phyloP scores from a whole-genome alignment of 345 rosid genomes.

The Camelina laxa region DNA sequence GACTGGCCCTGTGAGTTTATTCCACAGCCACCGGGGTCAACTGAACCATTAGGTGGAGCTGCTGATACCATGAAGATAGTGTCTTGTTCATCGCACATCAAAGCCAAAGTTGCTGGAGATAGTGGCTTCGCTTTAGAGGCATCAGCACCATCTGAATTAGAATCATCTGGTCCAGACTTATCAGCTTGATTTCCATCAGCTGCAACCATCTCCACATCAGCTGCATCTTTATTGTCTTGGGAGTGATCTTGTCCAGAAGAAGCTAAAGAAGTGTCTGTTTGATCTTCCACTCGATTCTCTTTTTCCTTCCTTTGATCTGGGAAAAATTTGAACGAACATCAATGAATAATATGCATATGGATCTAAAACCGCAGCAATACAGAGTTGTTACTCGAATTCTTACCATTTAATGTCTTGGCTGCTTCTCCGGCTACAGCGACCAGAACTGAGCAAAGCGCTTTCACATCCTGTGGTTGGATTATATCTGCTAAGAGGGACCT shows the following conservation, averaged over 20 bases:
- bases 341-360: neutral
- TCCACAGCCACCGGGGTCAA: constrained; percentile 53
- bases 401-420: constrained; percentile 82
- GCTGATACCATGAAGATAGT: constrained; percentile 74
- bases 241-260: constrained; percentile 61
- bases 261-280: constrained; percentile 55
- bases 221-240: constrained; percentile 53
- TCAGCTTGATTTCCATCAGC: constrained; percentile 59
- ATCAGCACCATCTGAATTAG: constrained; percentile 60
- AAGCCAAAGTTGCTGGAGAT: constrained; percentile 97
- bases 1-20: constrained; percentile 61
- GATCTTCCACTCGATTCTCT: constrained; percentile 58
- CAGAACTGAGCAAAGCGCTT: constrained; percentile 96
- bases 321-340: constrained; percentile 15
- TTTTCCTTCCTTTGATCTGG: constrained; percentile 60
- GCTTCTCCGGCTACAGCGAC: constrained; percentile 78
- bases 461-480: constrained; percentile 87
- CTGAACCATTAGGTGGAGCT: constrained; percentile 65
- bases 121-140: constrained; percentile 74
- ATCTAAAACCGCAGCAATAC: constrained; percentile 14
- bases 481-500: constrained; percentile 97
- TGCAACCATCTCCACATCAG: constrained; percentile 49
- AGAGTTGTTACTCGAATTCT: constrained; percentile 25
- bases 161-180: constrained; percentile 56
- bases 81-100: constrained; percentile 99